Base-by-base conservation (phyloP, 352 stramenopile species). In the Pythium dissimile region DNA sequence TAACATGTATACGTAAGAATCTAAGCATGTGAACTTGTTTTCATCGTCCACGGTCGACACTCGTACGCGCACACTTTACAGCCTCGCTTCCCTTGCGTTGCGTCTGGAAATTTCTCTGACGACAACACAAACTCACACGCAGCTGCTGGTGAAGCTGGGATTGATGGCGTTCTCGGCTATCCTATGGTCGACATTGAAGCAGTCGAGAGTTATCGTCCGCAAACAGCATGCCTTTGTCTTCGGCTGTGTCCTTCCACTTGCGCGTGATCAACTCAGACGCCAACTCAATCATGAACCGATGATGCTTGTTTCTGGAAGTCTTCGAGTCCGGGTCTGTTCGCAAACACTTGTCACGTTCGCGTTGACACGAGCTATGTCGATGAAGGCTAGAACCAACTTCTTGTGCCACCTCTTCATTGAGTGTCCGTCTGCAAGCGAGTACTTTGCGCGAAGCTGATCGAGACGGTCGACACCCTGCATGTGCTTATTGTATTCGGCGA, bases 321-420 rank as follows among this genome's bases (percentile, higher is more conserved):
- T 46, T 61, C 11, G 28, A 20, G 15, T 16, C n/a, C 18, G 16
- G 6, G n/a, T 60, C 28, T 16, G 47, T 55, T 23, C 53, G 23
- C 11, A 70, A 20, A 10, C 27, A 43, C 34, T 37, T 62, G 63
- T 53, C 26, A 75, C 58, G 18, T 60, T 64, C 4, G 68, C 68
- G 24, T 72, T 77, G 11, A 59, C 49, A 2, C 58, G 58, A 38
- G 65, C 58, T 30, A 71, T 63, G 21, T 76, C 64, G 5, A 73
- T 52, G 5, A 76, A 35, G 2, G 64, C 59, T 15, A 73, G 49
- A 0, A 37, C 54, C 6, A 73, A 43, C 31, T 67, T 65, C 31
- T 76, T 76, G 34, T 73, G 62, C 61, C 61, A 76, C 39, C 71
- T 71, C 30, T 73, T 68, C 38, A 69, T 63, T 0, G 58, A 62